A percentile compares a stretch with the other conserved stretches of the same genome.
Conservation (phyloP, 2,329 filamentous ascomycete species). For the Cladosporium sp. region DNA sequence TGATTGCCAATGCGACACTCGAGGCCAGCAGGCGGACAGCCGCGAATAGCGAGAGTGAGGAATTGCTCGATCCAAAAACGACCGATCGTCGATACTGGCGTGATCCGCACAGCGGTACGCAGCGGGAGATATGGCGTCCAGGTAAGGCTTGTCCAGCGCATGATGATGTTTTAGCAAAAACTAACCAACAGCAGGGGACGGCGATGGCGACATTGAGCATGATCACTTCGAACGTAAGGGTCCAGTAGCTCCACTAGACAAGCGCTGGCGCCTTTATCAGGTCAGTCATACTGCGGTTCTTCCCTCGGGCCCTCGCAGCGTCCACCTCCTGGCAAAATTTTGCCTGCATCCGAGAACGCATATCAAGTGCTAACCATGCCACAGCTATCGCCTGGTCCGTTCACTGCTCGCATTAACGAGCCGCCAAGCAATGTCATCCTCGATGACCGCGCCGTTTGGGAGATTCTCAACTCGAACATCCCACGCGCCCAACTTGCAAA, state of each 20-base stretch:
- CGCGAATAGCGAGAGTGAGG: too few species aligned
- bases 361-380: background rate
- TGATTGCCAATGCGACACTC: too few species aligned
- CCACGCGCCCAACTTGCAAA: slow-evolving; percentile 20
- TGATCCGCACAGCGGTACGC: slow-evolving; percentile 18
- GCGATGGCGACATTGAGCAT: slow-evolving; percentile 28
- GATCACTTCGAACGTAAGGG: slow-evolving; percentile 24
- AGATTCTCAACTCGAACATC: slow-evolving; percentile 28
- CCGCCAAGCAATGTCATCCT: slow-evolving; percentile 36
- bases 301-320: too few species aligned
- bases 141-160: slow-evolving; percentile 12
- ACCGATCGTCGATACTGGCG: slow-evolving; percentile 20
- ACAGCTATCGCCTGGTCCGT: background rate
- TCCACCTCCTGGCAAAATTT: too few species aligned
- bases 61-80: slow-evolving; percentile 16
- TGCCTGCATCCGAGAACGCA: background rate
- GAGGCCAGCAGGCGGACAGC: too few species aligned
- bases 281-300: slow-evolving; percentile 10
- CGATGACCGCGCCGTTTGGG: slow-evolving; percentile 34
- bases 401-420: slow-evolving; percentile 9
- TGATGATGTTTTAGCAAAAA: background rate
- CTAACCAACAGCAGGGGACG: slow-evolving; percentile 21
- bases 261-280: slow-evolving; percentile 36
- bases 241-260: slow-evolving; percentile 16
- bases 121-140: slow-evolving; percentile 34